Conservation (phyloP, 352 stramenopile species). For the Halophytophthora polymorphica region DNA sequence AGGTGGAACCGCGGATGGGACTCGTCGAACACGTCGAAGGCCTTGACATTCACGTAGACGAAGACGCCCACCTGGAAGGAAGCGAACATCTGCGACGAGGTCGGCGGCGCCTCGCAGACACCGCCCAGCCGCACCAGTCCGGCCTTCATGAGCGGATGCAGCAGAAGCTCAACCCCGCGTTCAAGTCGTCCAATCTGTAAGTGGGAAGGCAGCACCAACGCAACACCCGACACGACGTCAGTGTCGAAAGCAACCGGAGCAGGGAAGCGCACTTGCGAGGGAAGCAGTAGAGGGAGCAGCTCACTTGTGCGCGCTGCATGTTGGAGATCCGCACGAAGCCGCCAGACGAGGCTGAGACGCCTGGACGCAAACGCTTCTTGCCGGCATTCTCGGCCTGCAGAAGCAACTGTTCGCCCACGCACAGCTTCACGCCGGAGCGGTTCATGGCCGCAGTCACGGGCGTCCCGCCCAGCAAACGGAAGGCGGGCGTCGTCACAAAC, state of each 20-base stretch:
- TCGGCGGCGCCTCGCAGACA: constrained; percentile 42
- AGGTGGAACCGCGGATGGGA: constrained; percentile 56
- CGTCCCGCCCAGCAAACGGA: constrained; percentile 43
- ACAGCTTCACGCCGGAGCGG: constrained; percentile 35
- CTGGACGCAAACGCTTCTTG: constrained; percentile 54
- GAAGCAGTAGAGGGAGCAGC: neutral
- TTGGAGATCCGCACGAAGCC: constrained; percentile 63
- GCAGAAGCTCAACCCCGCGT: constrained; percentile 50
- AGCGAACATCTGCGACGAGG: constrained; percentile 58
- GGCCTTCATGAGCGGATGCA: constrained; percentile 67
- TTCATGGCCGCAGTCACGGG: constrained; percentile 48
- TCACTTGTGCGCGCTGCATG: constrained; percentile 33
- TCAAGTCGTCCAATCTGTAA: constrained; percentile 57
- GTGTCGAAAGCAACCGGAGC: too few species aligned
- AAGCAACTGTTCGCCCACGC: constrained; percentile 41
- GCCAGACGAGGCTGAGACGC: constrained; percentile 12
- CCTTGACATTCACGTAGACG: constrained; percentile 52
- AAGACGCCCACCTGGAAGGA: constrained; percentile 62
- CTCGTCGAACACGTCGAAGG: constrained; percentile 68
- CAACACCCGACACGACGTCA: too few species aligned
- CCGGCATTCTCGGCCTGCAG: constrained; percentile 70
- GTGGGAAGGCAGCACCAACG: too few species aligned
- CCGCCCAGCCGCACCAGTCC: constrained; percentile 42
- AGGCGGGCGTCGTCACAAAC: constrained; percentile 24
- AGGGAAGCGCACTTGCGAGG: too few species aligned